These are phyloP conservation scores for Xylaria sp. DNA, from an alignment of 2,329 filamentous ascomycete species.

Conservation along the genomic window DNA sequence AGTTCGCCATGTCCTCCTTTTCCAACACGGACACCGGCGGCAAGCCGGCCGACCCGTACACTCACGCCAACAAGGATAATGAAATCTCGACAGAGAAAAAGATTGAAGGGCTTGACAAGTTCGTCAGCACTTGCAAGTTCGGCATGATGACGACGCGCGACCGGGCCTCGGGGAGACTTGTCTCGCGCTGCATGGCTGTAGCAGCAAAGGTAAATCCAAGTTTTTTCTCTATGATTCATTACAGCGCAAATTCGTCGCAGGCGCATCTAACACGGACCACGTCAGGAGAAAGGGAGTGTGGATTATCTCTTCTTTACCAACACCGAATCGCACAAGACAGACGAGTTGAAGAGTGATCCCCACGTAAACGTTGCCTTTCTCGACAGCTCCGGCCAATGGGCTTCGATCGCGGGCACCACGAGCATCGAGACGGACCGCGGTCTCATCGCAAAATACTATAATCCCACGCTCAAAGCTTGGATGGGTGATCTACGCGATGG, in stretches of 20 bases:
- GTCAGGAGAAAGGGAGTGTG: conserved; percentile 69
- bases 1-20: conserved; percentile 42
- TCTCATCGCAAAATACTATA: conserved; percentile 70
- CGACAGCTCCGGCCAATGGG: conserved; percentile 73
- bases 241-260: neutral
- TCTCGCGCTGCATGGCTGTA: conserved; percentile 81
- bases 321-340: conserved; percentile 81
- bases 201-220: conserved; percentile 60
- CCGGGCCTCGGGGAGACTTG: conserved; percentile 57
- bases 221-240: neutral
- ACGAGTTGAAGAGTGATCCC: conserved; percentile 67
- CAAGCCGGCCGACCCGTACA: conserved; percentile 72
- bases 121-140: conserved; percentile 71
- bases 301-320: conserved; percentile 90
- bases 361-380: conserved; percentile 80
- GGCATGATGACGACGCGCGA: conserved; percentile 83
- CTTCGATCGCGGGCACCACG: conserved; percentile 72
- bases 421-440: conserved; percentile 63
- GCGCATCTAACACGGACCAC: neutral
- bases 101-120: conserved; percentile 65
- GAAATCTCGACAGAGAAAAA: conserved; percentile 64
- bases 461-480: conserved; percentile 71
- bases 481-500: conserved; percentile 80
- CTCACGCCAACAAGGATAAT: conserved; percentile 62
- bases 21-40: conserved; percentile 57